Conservation (phyloP, 2,329 filamentous ascomycete genomes). For the Tolypocladium nubicola region DNA sequence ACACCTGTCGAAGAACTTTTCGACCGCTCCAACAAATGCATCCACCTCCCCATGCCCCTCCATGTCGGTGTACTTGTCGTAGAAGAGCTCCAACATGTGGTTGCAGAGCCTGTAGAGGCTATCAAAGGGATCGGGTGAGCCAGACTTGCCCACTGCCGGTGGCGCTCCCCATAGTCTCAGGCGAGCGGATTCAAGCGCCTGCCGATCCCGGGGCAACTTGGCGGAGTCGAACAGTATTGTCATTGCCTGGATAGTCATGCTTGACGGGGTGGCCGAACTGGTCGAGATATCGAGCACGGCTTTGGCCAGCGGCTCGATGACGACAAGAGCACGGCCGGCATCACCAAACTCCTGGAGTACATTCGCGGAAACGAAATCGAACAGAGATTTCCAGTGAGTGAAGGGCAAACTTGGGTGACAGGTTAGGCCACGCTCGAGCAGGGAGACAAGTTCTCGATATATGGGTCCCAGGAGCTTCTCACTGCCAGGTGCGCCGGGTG, state of each 20-base stretch:
- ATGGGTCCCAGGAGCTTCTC: conserved; percentile 50
- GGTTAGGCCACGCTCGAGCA: conserved; percentile 53
- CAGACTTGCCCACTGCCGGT: conserved; percentile 19
- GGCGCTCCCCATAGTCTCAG: conserved; percentile 49
- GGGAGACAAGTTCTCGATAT: conserved; percentile 57
- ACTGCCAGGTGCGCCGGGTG: conserved; percentile 10
- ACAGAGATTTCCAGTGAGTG: conserved; percentile 41
- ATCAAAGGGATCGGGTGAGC: conserved; percentile 53
- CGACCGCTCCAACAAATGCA: conserved; percentile 41
- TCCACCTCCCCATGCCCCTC: conserved; percentile 26
- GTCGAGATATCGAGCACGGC: conserved; percentile 27
- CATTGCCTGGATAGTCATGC: conserved; percentile 25
- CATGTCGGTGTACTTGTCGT: conserved; percentile 30
- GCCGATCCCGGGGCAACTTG: conserved; percentile 46
- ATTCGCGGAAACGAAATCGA: conserved; percentile 43
- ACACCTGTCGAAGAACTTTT: conserved; percentile 40
- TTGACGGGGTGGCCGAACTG: conserved; percentile 12
- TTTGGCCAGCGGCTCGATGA: conserved; percentile 63
- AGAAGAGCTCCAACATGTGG: conserved; percentile 42
- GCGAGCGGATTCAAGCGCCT: conserved; percentile 54
- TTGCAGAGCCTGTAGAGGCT: conserved; percentile 53
- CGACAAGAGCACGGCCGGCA: conserved; percentile 50
- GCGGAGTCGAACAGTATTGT: conserved; percentile 30
- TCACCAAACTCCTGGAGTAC: conserved; percentile 56
- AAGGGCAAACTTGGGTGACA: conserved; percentile 36